These are phyloP conservation scores for Firmiana major DNA, from an alignment of 345 rosid genomes.

Conservation along the genomic window DNA sequence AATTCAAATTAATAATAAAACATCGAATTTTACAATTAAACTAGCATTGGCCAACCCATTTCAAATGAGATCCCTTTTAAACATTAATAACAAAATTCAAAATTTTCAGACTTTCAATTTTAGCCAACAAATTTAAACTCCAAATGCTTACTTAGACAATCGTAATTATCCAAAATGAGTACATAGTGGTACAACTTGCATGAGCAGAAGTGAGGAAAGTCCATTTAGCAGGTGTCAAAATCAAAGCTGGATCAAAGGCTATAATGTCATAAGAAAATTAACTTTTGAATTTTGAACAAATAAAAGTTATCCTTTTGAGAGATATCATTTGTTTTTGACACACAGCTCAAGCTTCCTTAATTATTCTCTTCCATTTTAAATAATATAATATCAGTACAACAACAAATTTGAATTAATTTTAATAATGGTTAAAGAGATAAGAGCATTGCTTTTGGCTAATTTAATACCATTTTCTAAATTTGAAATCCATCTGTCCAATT, in stretches of 20 bases:
- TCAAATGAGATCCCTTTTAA: too few relatives aligned
- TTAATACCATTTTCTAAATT: neutral
- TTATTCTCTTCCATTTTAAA: neutral
- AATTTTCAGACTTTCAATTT: too few relatives aligned
- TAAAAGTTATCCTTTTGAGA: neutral
- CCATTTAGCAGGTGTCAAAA: neutral
- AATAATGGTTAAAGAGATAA: conserved; percentile 9
- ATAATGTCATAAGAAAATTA: neutral
- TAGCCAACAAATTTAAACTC: too few relatives aligned
- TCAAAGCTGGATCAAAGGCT: neutral
- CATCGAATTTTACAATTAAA: too few relatives aligned
- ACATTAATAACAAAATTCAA: too few relatives aligned
- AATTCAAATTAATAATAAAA: too few relatives aligned
- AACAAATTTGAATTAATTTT: neutral
- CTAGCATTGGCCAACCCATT: too few relatives aligned
- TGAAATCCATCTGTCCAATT: conserved; percentile 6
- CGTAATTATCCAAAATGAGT: too few relatives aligned
- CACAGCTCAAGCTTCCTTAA: neutral
- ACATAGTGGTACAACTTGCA: neutral
- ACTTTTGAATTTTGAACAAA: neutral
- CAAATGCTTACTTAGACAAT: too few relatives aligned
- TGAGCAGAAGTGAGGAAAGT: neutral
- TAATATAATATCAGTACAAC: too few relatives aligned
- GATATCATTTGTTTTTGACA: neutral
- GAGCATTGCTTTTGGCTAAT: neutral